These are phyloP conservation scores for Fusarium stilboides DNA, from an alignment of 2,329 filamentous ascomycete species.

Conservation along the genomic window DNA sequence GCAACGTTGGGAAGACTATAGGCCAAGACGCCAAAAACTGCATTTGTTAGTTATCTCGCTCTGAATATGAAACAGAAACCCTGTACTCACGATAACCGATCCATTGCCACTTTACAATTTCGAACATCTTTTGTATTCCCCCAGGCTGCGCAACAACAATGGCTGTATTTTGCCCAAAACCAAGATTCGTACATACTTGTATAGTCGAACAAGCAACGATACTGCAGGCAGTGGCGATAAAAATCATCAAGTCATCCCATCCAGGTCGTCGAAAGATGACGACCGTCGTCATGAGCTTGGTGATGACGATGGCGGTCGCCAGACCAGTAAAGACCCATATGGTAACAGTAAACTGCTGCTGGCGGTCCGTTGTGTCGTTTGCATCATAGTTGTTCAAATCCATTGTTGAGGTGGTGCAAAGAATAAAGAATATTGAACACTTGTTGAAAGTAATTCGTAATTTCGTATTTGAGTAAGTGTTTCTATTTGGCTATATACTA, in stretches of 20 bases:
- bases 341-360: slow-evolving; percentile 1
- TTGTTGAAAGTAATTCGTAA: too few relatives aligned
- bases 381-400: not conserved
- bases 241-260: slow-evolving; percentile 29
- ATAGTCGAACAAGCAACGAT: slow-evolving; percentile 15
- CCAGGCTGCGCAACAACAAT: slow-evolving; percentile 7
- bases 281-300: slow-evolving; percentile 15
- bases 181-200: slow-evolving; percentile 10
- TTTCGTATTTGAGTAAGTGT: too few relatives aligned
- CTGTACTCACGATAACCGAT: slow-evolving; percentile 15
- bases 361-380: slow-evolving; percentile 6
- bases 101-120: not conserved
- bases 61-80: fast-evolving
- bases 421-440: too few relatives aligned
- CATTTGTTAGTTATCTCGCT: not conserved
- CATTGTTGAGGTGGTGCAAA: slow-evolving; percentile 1
- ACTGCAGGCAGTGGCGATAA: slow-evolving; percentile 11
- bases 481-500: too few relatives aligned
- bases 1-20: slow-evolving; percentile 30
- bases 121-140: not conserved
- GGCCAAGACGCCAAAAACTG: slow-evolving; percentile 25
- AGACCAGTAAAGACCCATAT: slow-evolving; percentile 22
- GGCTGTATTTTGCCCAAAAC: slow-evolving; percentile 16
- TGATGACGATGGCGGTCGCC: slow-evolving; percentile 7
- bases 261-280: slow-evolving; percentile 14